Base-by-base conservation (phyloP, 306 rosid genomes). In the Hylodesmum podocarpum region DNA sequence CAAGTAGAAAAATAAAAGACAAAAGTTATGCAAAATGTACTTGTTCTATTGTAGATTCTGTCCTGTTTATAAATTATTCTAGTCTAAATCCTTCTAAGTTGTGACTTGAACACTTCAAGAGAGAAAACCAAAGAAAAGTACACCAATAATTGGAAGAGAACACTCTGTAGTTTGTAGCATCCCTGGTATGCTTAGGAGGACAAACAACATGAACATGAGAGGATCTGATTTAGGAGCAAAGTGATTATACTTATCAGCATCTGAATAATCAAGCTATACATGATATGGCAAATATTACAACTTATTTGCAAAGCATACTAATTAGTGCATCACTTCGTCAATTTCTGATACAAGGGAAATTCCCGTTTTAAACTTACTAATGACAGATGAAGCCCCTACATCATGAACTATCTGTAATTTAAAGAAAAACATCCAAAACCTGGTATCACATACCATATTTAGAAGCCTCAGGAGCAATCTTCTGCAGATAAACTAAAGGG, bases 401-500 rank as follows among this genome's bases (percentile, higher is more conserved):
- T n/a, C 39, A 34, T 8, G 19, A 58, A 15, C 25, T 21, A 27
- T 12, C 1, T n/a, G 50, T 51, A 33, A 41, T 19, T 37, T 4
- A 68, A 73, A 16, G n/a, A 58, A 66, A 57, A 16, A 27, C 8
- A 22, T 15, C 46, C 2, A 39, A 19, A 28, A 62, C 28, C 29
- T 27, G 44, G 21, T 15, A 50, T 59, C 41, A 50, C 62, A 61
- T 79, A 85, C 88, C 86, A 70, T 55, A 85, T 75, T 79, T 75
- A 28, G 81, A 78, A 55, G 81, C 81, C 28, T 78, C 70, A 15
- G 39, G 69, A 43, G 69, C 76, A 29, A 78, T 79, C 37, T 79
- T 82, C 69, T 82, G 88, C 2, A 85, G 74, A 79, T 75, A 85
- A 65, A 51, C 28, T 2, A 79, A 40, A 31, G 86, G 86, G 54